Conservation (phyloP, 345 rosid species). For the Linum tenue region DNA sequence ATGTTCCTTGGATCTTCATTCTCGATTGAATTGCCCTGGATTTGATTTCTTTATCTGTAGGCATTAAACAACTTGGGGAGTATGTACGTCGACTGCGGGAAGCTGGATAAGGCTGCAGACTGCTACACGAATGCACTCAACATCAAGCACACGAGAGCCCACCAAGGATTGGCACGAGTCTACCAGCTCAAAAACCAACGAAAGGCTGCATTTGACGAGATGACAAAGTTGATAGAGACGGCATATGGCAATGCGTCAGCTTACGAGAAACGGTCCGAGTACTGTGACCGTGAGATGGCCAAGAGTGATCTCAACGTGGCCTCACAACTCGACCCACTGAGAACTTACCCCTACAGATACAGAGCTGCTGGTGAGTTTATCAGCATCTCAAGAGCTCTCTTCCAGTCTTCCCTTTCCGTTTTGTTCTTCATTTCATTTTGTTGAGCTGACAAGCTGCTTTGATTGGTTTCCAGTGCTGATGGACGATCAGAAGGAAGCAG, state of each 20-base stretch:
- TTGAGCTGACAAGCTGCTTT: slow-evolving; percentile 1
- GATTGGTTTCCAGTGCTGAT: slow-evolving; percentile 49
- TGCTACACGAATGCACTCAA: slow-evolving; percentile 75
- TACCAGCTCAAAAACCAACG: slow-evolving; percentile 51
- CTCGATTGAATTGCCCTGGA: background rate
- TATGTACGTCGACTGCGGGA: slow-evolving; percentile 60
- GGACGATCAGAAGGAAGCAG: slow-evolving; percentile 82
- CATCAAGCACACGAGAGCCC: slow-evolving; percentile 90
- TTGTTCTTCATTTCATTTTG: background rate
- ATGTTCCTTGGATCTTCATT: background rate
- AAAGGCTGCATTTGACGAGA: slow-evolving; percentile 79
- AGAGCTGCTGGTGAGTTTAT: slow-evolving; percentile 74
- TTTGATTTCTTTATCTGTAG: slow-evolving; percentile 28
- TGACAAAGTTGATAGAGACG: slow-evolving; percentile 78
- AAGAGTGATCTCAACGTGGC: slow-evolving; percentile 78
- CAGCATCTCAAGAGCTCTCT: background rate
- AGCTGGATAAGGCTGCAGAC: slow-evolving; percentile 64
- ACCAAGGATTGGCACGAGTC: slow-evolving; percentile 92
- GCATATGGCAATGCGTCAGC: slow-evolving; percentile 69
- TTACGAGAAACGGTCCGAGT: slow-evolving; percentile 87
- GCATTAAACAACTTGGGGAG: slow-evolving; percentile 92
- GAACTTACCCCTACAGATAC: slow-evolving; percentile 93
- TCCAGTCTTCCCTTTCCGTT: background rate
- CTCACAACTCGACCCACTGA: slow-evolving; percentile 68
- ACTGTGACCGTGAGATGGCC: slow-evolving; percentile 71